A percentile compares a stretch with the other conserved stretches of the same genome.
phyloP scores from a whole-genome alignment of 768 basidiomycete genomes.

The Megacollybia marginata region DNA sequence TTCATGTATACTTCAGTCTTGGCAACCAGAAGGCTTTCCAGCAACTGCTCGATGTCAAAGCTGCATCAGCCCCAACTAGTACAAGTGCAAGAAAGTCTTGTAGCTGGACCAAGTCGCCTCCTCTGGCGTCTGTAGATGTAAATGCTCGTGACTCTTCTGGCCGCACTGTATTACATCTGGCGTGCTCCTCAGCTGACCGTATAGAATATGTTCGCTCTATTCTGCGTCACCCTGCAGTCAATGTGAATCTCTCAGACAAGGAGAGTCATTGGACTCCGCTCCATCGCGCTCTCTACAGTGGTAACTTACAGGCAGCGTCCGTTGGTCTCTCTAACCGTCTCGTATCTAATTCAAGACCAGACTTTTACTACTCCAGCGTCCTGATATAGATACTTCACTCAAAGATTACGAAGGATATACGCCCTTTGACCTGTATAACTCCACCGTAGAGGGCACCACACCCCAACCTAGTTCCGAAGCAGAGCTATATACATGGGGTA shows the following conservation, averaged over 20 bases:
- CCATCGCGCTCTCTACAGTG: conserved; percentile 78
- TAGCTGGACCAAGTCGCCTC: conserved; percentile 26
- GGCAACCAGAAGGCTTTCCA: conserved; percentile 73
- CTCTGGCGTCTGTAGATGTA: conserved; percentile 36
- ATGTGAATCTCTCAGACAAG: conserved; percentile 71
- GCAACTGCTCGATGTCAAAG: conserved; percentile 55
- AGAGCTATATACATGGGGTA: conserved; percentile 56
- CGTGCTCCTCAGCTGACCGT: conserved; percentile 58
- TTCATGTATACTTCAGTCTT: conserved; percentile 70
- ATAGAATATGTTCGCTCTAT: conserved; percentile 75
- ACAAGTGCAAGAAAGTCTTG: conserved; percentile 45
- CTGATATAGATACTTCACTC: conserved; percentile 62
- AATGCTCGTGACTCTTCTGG: conserved; percentile 71
- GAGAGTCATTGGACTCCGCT: conserved; percentile 92
- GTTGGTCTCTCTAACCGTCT: conserved; percentile 18
- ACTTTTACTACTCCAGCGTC: conserved; percentile 64
- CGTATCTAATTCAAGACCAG: conserved; percentile 30
- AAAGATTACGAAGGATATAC: conserved; percentile 89
- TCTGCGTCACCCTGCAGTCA: conserved; percentile 66
- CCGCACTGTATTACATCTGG: conserved; percentile 76
- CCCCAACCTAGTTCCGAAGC: conserved; percentile 34
- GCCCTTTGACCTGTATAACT: conserved; percentile 89
- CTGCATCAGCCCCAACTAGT: conserved; percentile 25
- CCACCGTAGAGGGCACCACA: conserved; percentile 71
- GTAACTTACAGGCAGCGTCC: conserved; percentile 66